phyloP scores from a whole-genome alignment of 2,329 filamentous ascomycete species.

The Pyrenophora tritici-repentis region DNA sequence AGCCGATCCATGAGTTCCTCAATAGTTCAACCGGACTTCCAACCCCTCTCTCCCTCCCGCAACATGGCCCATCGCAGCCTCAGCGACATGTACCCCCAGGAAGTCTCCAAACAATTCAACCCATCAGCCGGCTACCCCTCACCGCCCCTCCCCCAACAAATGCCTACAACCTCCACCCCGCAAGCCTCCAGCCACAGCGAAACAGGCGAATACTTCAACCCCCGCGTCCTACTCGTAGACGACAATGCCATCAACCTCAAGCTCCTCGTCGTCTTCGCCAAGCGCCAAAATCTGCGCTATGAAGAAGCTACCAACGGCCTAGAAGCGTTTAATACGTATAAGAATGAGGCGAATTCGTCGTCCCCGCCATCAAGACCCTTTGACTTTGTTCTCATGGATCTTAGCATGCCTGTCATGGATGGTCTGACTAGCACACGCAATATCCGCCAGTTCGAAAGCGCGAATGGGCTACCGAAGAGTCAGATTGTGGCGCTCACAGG shows the following conservation, averaged over 20 bases:
- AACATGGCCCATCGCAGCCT: constrained; percentile 27
- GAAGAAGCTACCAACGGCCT: constrained; percentile 40
- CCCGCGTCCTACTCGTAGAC: constrained; percentile 41
- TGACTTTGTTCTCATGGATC: constrained; percentile 44
- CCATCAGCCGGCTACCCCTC: constrained; percentile 7
- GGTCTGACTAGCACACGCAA: constrained; percentile 46
- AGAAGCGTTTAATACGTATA: constrained; percentile 36
- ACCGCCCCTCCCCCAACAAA: constrained; percentile 17
- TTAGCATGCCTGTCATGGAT: constrained; percentile 45
- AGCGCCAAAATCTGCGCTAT: constrained; percentile 35
- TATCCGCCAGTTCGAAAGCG: constrained; percentile 35
- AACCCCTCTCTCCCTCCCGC: constrained; percentile 17
- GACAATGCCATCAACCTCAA: constrained; percentile 45
- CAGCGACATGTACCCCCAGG: constrained; percentile 26
- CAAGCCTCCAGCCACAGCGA: constrained; percentile 20
- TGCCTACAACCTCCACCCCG: constrained; percentile 26
- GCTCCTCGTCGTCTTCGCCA: constrained; percentile 50
- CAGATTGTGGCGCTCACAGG: constrained; percentile 47
- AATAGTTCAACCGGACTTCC: constrained; percentile 6
- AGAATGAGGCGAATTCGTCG: constrained; percentile 20
- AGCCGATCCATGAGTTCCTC: constrained; percentile 24
- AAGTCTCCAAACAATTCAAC: constrained; percentile 1
- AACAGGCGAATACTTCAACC: constrained; percentile 33
- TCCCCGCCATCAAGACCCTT: constrained; percentile 28
- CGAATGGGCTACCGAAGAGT: constrained; percentile 24